Base-by-base conservation (phyloP, 345 rosid genomes). In the Rhodamnia argentea region DNA sequence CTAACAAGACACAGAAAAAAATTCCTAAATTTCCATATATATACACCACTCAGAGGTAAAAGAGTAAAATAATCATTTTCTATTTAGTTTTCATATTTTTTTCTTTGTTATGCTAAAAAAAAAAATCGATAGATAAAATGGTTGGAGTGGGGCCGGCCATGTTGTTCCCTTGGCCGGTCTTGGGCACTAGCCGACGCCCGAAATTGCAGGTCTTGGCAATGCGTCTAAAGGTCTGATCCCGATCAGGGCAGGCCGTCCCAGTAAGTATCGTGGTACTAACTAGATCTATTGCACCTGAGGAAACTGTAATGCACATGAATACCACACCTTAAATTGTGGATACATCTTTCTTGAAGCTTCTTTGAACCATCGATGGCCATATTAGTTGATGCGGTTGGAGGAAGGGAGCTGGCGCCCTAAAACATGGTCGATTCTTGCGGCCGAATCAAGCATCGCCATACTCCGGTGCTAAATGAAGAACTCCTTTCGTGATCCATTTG, bases 201-300 rank as follows among this genome's bases (percentile, higher is more conserved):
- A 5, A 53, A 6, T 15, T 15, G 18, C 6, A 15, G 55, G 55
- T 5, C 55, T 18, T 20, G 57, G 57, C 57, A 6, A 2, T 5
- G 20, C 57, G 57, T 54, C 57, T 54, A 54, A 20, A 54, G 57
- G 57, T 54, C 18, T 54, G 57, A 24, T 23, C 57, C 14, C 0
- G 0, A 15, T 62, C 3, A 29, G 3, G 11, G 75, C 22, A 15
- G 23, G 42, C 6, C 0, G 1, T 0, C 0, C 22, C 6, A 4
- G 16, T 29, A 12, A 7, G 75, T 0, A 44, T 44, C 47, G 6
- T 1, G 47, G 47, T 6, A 44, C 47, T 44, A 44, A 44, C 47
- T 44, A 44, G 47, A 44, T 9, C 47, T 2, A 29, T 62, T 0
- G 6, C 23, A 62, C 4, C 3, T 0, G 22, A 14, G 42, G 42